A percentile compares a stretch with the other conserved stretches of the same genome.
These are phyloP conservation scores for Haberlea rhodopensis DNA, from an alignment of 257 asterid genomes.

Conservation along the genomic window DNA sequence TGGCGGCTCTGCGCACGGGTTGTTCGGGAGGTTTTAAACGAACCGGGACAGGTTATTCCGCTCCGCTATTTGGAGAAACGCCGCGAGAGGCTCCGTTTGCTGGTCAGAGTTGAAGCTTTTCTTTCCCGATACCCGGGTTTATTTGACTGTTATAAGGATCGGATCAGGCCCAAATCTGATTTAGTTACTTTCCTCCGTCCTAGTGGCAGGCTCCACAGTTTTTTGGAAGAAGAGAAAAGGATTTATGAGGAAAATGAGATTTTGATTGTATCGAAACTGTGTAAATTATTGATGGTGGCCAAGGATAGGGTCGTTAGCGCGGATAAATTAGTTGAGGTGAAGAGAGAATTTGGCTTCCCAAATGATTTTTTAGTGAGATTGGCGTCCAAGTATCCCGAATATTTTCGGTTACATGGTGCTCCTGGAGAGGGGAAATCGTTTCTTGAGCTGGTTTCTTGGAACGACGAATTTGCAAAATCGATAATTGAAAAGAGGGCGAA, in stretches of 20 bases:
- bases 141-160: constrained; percentile 56
- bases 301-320: constrained; percentile 58
- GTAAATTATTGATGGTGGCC: constrained; percentile 85
- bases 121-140: constrained; percentile 65
- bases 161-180: constrained; percentile 69
- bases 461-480: constrained; percentile 54
- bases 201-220: constrained; percentile 49
- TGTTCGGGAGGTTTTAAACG: constrained; percentile 79
- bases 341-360: constrained; percentile 91
- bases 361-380: constrained; percentile 67
- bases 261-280: constrained; percentile 59
- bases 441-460: constrained; percentile 58
- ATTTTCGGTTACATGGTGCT: constrained; percentile 53
- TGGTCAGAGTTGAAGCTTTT: constrained; percentile 43
- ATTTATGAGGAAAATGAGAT: constrained; percentile 51
- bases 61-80: constrained; percentile 73
- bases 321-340: constrained; percentile 73
- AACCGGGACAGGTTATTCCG: constrained; percentile 81
- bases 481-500: constrained; percentile 72
- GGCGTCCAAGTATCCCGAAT: constrained; percentile 65
- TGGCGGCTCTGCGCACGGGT: constrained; percentile 79
- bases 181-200: constrained; percentile 56
- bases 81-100: constrained; percentile 68
- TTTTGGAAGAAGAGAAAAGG: constrained; percentile 57
- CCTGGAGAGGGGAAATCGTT: constrained; percentile 72